Evolutionary conservation across 108 stramenopile genomes (phyloP).

Genomic region (Licmophora abbreviata): DNA sequence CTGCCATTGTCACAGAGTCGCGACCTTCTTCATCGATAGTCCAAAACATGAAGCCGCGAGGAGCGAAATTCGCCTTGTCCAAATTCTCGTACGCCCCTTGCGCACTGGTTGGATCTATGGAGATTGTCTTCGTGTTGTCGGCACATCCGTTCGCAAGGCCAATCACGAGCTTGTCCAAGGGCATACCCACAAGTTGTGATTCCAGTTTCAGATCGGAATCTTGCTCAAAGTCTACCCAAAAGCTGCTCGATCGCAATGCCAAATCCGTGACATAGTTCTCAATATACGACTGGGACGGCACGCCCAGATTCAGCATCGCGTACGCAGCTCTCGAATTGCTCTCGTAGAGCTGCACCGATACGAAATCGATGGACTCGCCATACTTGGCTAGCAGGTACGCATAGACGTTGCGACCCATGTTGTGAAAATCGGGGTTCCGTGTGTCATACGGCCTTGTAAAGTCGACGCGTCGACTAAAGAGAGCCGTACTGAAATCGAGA

Average conservation of each 20-base stretch:
- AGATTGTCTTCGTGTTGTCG: constrained; percentile 21
- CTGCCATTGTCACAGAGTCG: too few species aligned
- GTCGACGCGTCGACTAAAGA: constrained; percentile 34
- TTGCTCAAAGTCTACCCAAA: constrained; percentile 21
- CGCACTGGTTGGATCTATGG: constrained; percentile 20
- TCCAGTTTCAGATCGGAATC: constrained; percentile 22
- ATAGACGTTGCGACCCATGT: constrained; percentile 74
- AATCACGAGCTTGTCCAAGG: constrained; percentile 47
- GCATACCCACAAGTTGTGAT: constrained; percentile 14
- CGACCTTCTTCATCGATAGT: constrained; percentile 61
- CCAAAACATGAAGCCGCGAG: constrained; percentile 72
- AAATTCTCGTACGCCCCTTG: not conserved
- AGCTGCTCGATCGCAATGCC: constrained; percentile 1
- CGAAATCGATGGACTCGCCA: constrained; percentile 61
- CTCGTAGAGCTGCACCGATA: constrained; percentile 82
- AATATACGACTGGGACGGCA: constrained; percentile 24
- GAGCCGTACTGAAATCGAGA: constrained; percentile 38
- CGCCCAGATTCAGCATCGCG: constrained; percentile 14
- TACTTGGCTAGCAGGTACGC: constrained; percentile 64
- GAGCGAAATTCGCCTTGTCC: constrained; percentile 1
- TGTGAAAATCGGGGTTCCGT: constrained; percentile 49
- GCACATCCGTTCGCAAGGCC: constrained; percentile 69
- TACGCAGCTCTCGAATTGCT: constrained; percentile 61
- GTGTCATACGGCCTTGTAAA: constrained; percentile 27
- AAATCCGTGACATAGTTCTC: constrained; percentile 13